These are phyloP conservation scores for Akanthomyces lecanii DNA, from an alignment of 2,329 filamentous ascomycete genomes.

Conservation along the genomic window DNA sequence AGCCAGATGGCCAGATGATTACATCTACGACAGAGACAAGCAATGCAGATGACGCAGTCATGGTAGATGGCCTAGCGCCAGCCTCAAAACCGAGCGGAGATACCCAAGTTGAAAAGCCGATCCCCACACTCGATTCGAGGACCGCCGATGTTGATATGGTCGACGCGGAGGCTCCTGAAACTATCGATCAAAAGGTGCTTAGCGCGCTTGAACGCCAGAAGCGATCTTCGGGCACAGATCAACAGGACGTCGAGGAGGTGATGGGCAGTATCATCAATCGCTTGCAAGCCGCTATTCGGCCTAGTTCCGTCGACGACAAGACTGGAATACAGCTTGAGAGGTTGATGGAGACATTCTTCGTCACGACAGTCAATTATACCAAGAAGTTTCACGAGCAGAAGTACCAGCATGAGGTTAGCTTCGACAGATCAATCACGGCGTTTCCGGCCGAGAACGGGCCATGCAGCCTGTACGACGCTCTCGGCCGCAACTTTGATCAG, in stretches of 20 bases:
- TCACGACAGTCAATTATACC: conserved; percentile 57
- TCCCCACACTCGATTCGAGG: not conserved
- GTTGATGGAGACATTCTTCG: conserved; percentile 67
- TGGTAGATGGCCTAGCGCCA: conserved; percentile 19
- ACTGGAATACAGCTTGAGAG: conserved; percentile 75
- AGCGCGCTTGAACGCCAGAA: conserved; percentile 44
- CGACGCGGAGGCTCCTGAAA: conserved; percentile 30
- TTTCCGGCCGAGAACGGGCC: conserved; percentile 47
- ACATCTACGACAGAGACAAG: not conserved
- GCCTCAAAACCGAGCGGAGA: not conserved
- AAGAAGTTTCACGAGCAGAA: conserved; percentile 45
- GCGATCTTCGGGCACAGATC: conserved; percentile 54
- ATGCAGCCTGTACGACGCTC: conserved; percentile 73
- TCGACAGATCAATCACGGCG: conserved; percentile 60
- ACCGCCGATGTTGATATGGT: conserved; percentile 28
- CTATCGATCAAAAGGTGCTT: conserved; percentile 44
- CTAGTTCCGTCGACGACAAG: conserved; percentile 56
- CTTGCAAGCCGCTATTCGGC: conserved; percentile 80
- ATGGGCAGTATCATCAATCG: conserved; percentile 90
- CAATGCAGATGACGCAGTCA: conserved; percentile 22
- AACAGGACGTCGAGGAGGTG: conserved; percentile 95
- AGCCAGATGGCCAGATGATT: conserved; percentile 23
- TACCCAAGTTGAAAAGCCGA: not conserved
- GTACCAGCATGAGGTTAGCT: conserved; percentile 44
- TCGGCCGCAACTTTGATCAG: conserved; percentile 81